Base-by-base conservation (phyloP, 768 basidiomycete genomes). In the Agaricus subrufescens region DNA sequence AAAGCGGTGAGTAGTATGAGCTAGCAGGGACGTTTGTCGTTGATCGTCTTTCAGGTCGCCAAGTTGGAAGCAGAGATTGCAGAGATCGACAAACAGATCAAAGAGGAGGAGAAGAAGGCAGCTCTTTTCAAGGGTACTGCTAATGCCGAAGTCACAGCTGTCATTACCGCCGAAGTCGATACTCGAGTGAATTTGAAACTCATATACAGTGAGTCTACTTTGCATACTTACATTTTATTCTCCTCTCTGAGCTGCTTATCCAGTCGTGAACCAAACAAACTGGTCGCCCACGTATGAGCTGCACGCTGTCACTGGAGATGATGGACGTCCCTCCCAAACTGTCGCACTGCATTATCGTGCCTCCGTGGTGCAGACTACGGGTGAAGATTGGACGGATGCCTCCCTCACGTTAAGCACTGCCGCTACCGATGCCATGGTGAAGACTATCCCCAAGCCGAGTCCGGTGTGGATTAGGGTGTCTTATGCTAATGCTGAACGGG, bases 201-300 rank as follows among this genome's bases (percentile, higher is more conserved):
- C 15, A 78, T 79, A 3, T 86, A 85, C 61, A 72, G 82, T 83
- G 58, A 30, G 79, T 67, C 27, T 39, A 52, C 26, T 25, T 3
- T 46, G 4, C 15, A 6, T 46, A n/a, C 12, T 6, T 31, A n/a
- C 46, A 31, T n/a, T 15, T 47, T 6, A 9, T 11, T n/a, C 7
- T 3, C 19, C 19, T 15, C 46, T 47, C 9, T 29, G 26, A 47
- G 4, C n/a, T 23, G 47, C 44, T 31, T 34, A 34, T 45, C 27
- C 57, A 83, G 85, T 83, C 49, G 83, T 86, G 15, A 69, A 65
- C 46, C 67, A 76, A 31, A 80, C 77, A 1, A 65, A 65, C 25
- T 86, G 83, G 84, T 64, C 66, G 15, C 79, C 83, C 2, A 74
- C 73, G 2, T 86, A 86, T 60, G 84, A 86, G 59, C 73, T 87